Percentiles rank a stretch among this genome's conserved stretches.
Evolutionary conservation across 2,329 filamentous ascomycete species (phyloP).

Genomic region (Ophiocordyceps australis): DNA sequence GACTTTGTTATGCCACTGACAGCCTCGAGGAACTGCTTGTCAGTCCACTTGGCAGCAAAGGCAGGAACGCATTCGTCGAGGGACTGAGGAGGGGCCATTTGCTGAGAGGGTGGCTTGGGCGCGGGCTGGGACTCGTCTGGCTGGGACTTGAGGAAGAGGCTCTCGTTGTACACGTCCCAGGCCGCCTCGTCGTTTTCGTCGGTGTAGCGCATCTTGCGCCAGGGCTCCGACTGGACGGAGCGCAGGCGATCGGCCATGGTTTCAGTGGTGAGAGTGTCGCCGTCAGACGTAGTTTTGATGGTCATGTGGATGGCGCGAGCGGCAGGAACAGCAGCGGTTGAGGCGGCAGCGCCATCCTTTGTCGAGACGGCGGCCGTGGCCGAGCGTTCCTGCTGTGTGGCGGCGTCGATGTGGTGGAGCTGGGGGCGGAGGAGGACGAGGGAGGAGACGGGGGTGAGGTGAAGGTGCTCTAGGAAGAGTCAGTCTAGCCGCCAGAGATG

Average conservation of each 20-base stretch:
- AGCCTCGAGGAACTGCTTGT: slow-evolving; percentile 23
- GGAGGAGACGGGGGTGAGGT: slow-evolving; percentile 68
- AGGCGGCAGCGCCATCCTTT: slow-evolving; percentile 12
- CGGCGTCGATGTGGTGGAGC: slow-evolving; percentile 81
- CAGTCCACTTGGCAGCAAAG: slow-evolving; percentile 22
- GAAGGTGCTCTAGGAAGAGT: slow-evolving; percentile 52
- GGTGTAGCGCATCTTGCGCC: slow-evolving; percentile 62
- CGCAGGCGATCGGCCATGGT: slow-evolving; percentile 63
- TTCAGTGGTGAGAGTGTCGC: slow-evolving; percentile 44
- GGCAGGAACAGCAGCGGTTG: too few species aligned
- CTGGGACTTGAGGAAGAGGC: slow-evolving; percentile 29
- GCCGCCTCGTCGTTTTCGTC: slow-evolving; percentile 64
- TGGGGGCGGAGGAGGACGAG: slow-evolving; percentile 83
- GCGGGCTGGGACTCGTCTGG: slow-evolving; percentile 2
- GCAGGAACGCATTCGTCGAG: slow-evolving; percentile 18
- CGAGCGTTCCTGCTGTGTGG: slow-evolving; percentile 47
- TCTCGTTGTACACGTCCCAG: slow-evolving; percentile 59
- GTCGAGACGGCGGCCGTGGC: slow-evolving; percentile 19
- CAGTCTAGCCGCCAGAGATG: not conserved
- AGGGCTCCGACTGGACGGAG: slow-evolving; percentile 63
- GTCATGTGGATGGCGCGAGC: slow-evolving; percentile 74
- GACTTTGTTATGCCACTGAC: slow-evolving; percentile 23
- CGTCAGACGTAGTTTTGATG: slow-evolving; percentile 58
- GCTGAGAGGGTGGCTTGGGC: slow-evolving; percentile 1
- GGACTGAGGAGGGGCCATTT: slow-evolving; percentile 2